Conservation (phyloP, 768 basidiomycete genomes). For the Mycena polygramma region DNA sequence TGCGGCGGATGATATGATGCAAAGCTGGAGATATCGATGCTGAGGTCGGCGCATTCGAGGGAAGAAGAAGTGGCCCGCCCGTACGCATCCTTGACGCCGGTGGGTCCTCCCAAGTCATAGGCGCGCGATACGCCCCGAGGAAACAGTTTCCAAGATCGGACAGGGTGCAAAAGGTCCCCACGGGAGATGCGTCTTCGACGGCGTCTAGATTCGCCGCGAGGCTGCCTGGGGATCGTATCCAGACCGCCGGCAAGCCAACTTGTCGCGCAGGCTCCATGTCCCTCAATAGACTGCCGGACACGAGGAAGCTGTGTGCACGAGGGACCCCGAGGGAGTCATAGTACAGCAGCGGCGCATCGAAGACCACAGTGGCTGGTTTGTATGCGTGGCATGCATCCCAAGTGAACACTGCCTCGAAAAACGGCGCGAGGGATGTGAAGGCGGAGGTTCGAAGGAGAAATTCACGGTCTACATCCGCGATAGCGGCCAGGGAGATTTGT, state of each 20-base stretch:
- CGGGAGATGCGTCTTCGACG: neutral
- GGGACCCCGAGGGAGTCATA: neutral
- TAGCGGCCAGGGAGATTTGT: neutral
- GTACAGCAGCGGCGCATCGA: neutral
- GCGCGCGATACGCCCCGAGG: too few relatives aligned
- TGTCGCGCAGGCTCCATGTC: constrained; percentile 22
- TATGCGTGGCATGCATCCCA: constrained; percentile 7
- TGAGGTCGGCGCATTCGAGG: too few relatives aligned
- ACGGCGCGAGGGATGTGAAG: constrained; percentile 2
- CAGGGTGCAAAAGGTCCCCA: neutral
- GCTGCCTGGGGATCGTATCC: constrained; percentile 2
- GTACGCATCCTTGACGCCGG: too few relatives aligned
- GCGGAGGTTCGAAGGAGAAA: neutral
- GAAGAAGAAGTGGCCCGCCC: too few relatives aligned
- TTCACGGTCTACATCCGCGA: constrained; percentile 11
- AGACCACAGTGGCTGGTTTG: neutral
- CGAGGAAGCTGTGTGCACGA: constrained; percentile 2
- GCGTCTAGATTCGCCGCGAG: neutral
- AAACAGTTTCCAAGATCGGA: neutral
- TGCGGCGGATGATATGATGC: too few relatives aligned
- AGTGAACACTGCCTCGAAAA: constrained; percentile 5
- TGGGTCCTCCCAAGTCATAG: too few relatives aligned
- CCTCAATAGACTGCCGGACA: constrained; percentile 1
- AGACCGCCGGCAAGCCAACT: constrained; percentile 4
- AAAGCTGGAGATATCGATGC: too few relatives aligned